phyloP scores from a whole-genome alignment of 495 filamentous ascomycete genomes.

The Aspergillus sparsus region DNA sequence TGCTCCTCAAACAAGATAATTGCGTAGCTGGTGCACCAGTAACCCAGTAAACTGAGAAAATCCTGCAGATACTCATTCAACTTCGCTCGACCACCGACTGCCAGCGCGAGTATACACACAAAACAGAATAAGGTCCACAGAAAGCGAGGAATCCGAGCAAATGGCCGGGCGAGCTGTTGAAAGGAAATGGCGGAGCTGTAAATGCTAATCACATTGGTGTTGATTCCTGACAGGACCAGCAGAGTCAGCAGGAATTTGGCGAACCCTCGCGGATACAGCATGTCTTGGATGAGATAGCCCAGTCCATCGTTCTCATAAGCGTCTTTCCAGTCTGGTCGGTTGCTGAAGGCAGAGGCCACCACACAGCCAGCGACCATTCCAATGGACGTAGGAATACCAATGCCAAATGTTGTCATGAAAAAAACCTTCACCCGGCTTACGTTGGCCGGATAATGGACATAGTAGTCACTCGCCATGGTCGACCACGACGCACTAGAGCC shows the following conservation, averaged over 20 bases:
- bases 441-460: constrained; percentile 10
- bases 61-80: constrained; percentile 30
- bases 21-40: constrained; percentile 55
- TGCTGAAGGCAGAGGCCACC: constrained; percentile 7
- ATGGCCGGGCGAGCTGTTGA: constrained; percentile 10
- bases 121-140: constrained; percentile 11
- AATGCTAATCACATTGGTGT: constrained; percentile 15
- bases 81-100: constrained; percentile 5
- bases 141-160: constrained; percentile 7
- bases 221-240: constrained; percentile 13
- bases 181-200: constrained; percentile 14
- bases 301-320: constrained; percentile 11
- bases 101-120: constrained; percentile 7
- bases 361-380: constrained; percentile 11
- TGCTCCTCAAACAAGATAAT: constrained; percentile 57
- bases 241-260: constrained; percentile 14
- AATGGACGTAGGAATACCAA: constrained; percentile 7
- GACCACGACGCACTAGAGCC: constrained; percentile 11
- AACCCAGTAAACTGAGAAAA: constrained; percentile 56
- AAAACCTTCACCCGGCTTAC: constrained; percentile 14
- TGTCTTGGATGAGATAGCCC: constrained; percentile 13
- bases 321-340: constrained; percentile 3
- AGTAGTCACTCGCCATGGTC: constrained; percentile 14
- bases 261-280: constrained; percentile 11
- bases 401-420: constrained; percentile 11